Base-by-base conservation (phyloP, 805 yeast genomes). In the Ogataea paraovalis region DNA sequence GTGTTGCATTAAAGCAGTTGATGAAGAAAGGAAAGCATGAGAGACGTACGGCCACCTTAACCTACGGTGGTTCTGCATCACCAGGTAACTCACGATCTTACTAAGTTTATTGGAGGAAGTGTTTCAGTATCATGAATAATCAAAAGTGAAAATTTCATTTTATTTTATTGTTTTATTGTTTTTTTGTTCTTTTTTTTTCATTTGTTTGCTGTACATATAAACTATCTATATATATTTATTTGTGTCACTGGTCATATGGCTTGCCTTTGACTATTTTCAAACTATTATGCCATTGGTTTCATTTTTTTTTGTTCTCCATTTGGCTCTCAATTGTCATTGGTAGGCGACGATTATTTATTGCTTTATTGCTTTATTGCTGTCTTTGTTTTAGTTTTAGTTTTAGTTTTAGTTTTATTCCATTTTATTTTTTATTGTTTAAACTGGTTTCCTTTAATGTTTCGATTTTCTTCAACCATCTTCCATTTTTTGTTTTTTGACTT, bases 11-110 rank as follows among this genome's bases (percentile, higher is more conserved):
- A 68, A 91, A 92, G 63, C 96, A 87, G 65, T 94, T 89, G 43
- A 89, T 92, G 97, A 85, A 85, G 56, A 85, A 83, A 68, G 96
- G 96, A n/a, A 83, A 87, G 59, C 85, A 86, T 52, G 97, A 91
- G 65, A 73, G 98, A 55, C 79, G 86, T 56, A 66, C 75, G 45
- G 91, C 88, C 16, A 57, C 65, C 21, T 39, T 66, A 48, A 59
- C 57, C 9, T 53, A 56, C 20, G 52, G 60, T 16, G 43, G 43
- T 37, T 54, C 38, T 34, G 38, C 61, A 27, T 58, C 64, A 7
- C 43, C 46, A 7, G 46, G 46, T 12, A 52, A 46, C 38, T 46
- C 44, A 19, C 49, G 47, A 37, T 50, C 53, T 40, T 54, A 51
- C 22, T 46, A 46, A 27, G 12, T 30, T 14, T 25, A 10, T 7